Conservation (phyloP, 441 rosid species). For the Manihot esculenta region DNA sequence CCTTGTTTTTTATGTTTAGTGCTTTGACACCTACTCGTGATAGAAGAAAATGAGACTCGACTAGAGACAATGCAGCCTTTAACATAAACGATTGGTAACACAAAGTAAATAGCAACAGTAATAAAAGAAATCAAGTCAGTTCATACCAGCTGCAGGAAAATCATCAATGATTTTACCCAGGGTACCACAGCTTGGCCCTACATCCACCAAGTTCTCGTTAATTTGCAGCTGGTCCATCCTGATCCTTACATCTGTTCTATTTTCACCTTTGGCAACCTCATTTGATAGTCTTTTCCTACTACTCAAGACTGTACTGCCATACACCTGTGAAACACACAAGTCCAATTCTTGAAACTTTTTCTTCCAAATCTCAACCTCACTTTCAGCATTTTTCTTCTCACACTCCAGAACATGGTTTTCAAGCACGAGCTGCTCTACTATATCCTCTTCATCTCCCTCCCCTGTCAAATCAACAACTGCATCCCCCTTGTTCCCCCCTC, state of each 20-base stretch:
- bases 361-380: slow-evolving; percentile 47
- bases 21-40: not conserved
- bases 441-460: slow-evolving; percentile 34
- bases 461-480: slow-evolving; percentile 35
- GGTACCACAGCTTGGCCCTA: slow-evolving; percentile 10
- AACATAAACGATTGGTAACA: not conserved
- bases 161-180: slow-evolving; percentile 18
- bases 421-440: slow-evolving; percentile 37
- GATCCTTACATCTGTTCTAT: not conserved
- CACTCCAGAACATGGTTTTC: slow-evolving; percentile 42
- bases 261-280: slow-evolving; percentile 28
- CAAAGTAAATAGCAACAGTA: not conserved
- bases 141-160: slow-evolving; percentile 29
- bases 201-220: not conserved
- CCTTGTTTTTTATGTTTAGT: not conserved
- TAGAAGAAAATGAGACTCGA: not conserved
- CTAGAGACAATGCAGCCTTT: not conserved
- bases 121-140: slow-evolving; percentile 3
- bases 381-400: slow-evolving; percentile 51
- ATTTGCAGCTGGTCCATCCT: slow-evolving; percentile 8
- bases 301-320: slow-evolving; percentile 18
- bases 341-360: slow-evolving; percentile 45
- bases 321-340: slow-evolving; percentile 27
- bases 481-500: slow-evolving; percentile 8
- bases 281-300: slow-evolving; percentile 16